Evolutionary conservation across 306 rosid genomes (phyloP).

Genomic region (Crotalaria pallida): DNA sequence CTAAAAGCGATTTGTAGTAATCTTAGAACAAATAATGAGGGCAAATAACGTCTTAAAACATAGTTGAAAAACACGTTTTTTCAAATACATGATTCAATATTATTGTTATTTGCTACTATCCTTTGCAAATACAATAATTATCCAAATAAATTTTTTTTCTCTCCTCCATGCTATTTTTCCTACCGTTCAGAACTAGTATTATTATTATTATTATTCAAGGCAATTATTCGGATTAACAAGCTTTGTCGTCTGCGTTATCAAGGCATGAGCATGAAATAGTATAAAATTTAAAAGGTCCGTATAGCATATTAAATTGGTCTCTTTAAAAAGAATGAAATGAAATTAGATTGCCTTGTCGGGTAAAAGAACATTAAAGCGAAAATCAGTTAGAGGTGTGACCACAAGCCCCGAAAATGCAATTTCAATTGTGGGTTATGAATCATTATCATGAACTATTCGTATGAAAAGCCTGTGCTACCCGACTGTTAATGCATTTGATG

Average conservation of each 20-base stretch:
- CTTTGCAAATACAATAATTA: no score
- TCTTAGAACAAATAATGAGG: no score
- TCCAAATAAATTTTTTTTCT: no score
- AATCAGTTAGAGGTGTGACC: constrained; percentile 21
- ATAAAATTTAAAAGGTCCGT: not conserved
- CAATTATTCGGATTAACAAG: not conserved
- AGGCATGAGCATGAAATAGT: not conserved
- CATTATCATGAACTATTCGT: not conserved
- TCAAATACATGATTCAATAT: no score
- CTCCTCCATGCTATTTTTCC: no score
- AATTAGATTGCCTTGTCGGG: constrained; percentile 8
- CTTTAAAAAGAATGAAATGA: not conserved
- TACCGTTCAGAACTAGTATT: no score
- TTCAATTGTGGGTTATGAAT: not conserved
- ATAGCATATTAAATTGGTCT: not conserved
- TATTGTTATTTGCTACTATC: no score
- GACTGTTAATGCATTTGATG: not conserved
- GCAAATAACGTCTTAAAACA: no score
- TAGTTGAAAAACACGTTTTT: no score
- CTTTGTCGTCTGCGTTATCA: not conserved
- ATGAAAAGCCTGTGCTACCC: not conserved
- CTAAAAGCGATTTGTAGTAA: no score
- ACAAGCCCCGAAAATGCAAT: not conserved
- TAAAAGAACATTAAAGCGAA: constrained; percentile 7
- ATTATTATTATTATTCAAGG: no score